Evolutionary conservation across 2,329 filamentous ascomycete genomes (phyloP).

Genomic region (Talaromyces sp.): DNA sequence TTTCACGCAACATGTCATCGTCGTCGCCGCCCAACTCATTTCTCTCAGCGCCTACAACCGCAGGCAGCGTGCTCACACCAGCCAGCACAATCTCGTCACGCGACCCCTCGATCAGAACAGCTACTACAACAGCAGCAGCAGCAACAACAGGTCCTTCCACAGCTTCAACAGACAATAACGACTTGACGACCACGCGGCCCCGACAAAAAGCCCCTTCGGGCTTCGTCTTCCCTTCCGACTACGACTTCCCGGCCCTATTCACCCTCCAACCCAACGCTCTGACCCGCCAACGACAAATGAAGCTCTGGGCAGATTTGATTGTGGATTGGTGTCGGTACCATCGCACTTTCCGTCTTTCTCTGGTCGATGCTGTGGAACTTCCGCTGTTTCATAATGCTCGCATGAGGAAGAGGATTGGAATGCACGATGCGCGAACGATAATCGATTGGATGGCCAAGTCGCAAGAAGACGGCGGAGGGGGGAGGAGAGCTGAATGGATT

Average conservation of each 20-base stretch:
- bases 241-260: constrained; percentile 51
- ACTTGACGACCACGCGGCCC: not conserved
- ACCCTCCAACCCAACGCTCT: constrained; percentile 42
- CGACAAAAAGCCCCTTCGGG: constrained; percentile 13
- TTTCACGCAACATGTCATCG: constrained; percentile 1
- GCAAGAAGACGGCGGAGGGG: constrained; percentile 41
- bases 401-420: constrained; percentile 41
- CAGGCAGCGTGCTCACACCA: constrained; percentile 10
- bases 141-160: not conserved
- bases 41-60: constrained; percentile 10
- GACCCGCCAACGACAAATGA: constrained; percentile 50
- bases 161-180: not conserved
- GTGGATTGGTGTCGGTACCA: constrained; percentile 77
- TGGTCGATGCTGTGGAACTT: constrained; percentile 56
- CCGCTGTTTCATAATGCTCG: constrained; percentile 51
- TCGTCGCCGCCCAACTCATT: constrained; percentile 5
- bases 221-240: constrained; percentile 37
- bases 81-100: constrained; percentile 10
- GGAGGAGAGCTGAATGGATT: constrained; percentile 58
- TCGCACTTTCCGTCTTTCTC: constrained; percentile 67
- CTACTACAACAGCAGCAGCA: not conserved
- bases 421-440: constrained; percentile 49
- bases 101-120: constrained; percentile 5
- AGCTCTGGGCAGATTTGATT: constrained; percentile 81
- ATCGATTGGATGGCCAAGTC: constrained; percentile 52